Percentiles rank a stretch among this genome's conserved stretches.
Conservation (phyloP, 345 rosid species). For the Crucihimalaya himalaica region DNA sequence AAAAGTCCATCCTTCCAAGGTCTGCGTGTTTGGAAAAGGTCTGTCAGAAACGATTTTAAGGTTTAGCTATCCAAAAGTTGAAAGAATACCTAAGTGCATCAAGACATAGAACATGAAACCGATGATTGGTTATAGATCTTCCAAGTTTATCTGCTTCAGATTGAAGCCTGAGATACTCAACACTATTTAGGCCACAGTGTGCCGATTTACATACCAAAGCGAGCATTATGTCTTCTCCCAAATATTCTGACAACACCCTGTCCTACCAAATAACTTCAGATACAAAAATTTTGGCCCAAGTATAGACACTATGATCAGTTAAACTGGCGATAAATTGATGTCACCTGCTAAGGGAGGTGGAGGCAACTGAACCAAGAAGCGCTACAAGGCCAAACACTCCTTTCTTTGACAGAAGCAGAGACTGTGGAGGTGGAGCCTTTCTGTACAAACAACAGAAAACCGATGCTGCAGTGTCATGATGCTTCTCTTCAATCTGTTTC, state of each 20-base stretch:
- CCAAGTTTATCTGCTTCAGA: slow-evolving; percentile 49
- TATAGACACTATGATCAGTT: neutral
- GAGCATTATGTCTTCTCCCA: slow-evolving; percentile 71
- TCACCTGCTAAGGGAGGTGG: slow-evolving; percentile 58
- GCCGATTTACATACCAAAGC: slow-evolving; percentile 63
- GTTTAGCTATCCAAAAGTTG: neutral
- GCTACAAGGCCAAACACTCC: slow-evolving; percentile 55
- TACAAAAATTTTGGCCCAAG: neutral
- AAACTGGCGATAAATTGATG: neutral
- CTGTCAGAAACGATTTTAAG: neutral
- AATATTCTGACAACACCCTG: slow-evolving; percentile 61
- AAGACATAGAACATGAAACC: slow-evolving; percentile 56
- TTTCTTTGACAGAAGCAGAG: slow-evolving; percentile 26
- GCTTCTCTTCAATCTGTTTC: slow-evolving; percentile 42
- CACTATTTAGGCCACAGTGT: slow-evolving; percentile 39
- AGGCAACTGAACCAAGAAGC: slow-evolving; percentile 54
- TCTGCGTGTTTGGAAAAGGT: slow-evolving; percentile 22
- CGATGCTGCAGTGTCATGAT: slow-evolving; percentile 49
- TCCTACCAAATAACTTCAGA: neutral
- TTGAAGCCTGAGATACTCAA: slow-evolving; percentile 46
- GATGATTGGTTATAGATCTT: slow-evolving; percentile 45
- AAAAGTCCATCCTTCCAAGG: slow-evolving; percentile 39
- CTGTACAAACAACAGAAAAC: slow-evolving; percentile 41
- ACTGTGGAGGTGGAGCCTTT: slow-evolving; percentile 7
- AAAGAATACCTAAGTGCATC: slow-evolving; percentile 49